phyloP scores from a whole-genome alignment of 2,329 filamentous ascomycete species.

The Pseudogymnoascus sp. region DNA sequence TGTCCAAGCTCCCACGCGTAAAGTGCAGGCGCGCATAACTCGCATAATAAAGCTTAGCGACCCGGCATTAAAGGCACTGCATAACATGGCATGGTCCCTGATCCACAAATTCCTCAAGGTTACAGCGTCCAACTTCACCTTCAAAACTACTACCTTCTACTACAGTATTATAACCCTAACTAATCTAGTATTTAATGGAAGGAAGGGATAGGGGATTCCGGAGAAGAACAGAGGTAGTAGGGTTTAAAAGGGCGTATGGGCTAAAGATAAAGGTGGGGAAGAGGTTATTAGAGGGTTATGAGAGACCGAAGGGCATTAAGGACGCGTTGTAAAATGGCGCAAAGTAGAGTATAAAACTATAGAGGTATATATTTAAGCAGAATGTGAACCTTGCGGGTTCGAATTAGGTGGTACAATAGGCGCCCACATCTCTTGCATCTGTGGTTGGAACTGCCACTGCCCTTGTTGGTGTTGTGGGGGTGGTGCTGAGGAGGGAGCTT shows the following conservation, averaged over 20 bases:
- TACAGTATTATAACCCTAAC: background rate
- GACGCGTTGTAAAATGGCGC: background rate
- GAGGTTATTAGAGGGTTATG: too few species aligned
- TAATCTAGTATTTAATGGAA: too few species aligned
- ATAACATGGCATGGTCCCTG: background rate
- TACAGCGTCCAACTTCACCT: background rate
- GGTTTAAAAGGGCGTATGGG: background rate
- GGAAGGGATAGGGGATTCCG: background rate
- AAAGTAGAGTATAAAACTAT: background rate
- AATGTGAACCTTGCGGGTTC: background rate
- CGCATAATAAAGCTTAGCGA: background rate
- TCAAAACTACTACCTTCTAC: background rate
- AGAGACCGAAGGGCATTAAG: background rate
- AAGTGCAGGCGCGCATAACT: background rate
- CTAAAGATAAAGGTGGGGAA: background rate
- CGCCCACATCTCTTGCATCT: background rate
- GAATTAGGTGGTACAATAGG: background rate
- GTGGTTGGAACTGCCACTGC: background rate
- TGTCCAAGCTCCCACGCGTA: constrained; percentile 2
- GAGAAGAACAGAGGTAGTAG: background rate
- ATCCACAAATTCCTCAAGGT: constrained; percentile 2
- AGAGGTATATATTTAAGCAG: background rate
- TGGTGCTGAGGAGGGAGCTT: background rate
- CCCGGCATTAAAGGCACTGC: background rate
- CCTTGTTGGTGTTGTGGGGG: background rate